A percentile compares a stretch with the other conserved stretches of the same genome.
phyloP scores from a whole-genome alignment of 164 flowering plant genomes.

The Pachysandra terminalis region DNA sequence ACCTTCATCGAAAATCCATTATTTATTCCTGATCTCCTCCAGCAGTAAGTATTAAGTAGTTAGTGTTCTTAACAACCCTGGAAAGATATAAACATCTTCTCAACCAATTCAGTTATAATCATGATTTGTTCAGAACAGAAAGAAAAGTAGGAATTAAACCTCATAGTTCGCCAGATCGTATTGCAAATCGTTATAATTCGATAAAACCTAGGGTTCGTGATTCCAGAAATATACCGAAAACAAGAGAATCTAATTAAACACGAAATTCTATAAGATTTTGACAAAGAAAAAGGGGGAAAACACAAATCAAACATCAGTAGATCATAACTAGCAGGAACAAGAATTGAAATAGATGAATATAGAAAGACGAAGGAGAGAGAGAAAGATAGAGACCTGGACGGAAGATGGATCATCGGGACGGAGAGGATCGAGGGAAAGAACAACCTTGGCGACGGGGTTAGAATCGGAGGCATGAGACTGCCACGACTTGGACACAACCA shows the following conservation, averaged over 20 bases:
- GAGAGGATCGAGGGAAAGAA: conserved; percentile 61
- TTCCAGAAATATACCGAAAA: neutral
- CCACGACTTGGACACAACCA: conserved; percentile 47
- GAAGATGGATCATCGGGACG: conserved; percentile 43
- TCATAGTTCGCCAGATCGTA: neutral
- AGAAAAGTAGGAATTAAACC: neutral
- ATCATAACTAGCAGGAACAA: neutral
- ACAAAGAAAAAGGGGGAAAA: neutral
- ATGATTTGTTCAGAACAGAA: neutral
- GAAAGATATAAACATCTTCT: neutral
- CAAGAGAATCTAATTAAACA: neutral
- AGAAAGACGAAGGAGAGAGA: neutral
- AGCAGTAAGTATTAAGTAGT: neutral
- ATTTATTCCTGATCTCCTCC: neutral
- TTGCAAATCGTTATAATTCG: neutral
- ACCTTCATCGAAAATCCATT: neutral
- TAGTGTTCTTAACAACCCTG: neutral
- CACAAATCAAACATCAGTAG: neutral
- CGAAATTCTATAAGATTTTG: neutral
- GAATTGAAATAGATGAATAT: neutral
- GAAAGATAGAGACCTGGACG: conserved; percentile 31
- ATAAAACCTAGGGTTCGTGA: neutral
- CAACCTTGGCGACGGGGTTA: conserved; percentile 51
- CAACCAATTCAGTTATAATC: neutral
- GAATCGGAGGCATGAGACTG: conserved; percentile 36